Conservation (phyloP, 192 early-diverging fungal genomes). For the Rhizoclosmatium globosum region DNA sequence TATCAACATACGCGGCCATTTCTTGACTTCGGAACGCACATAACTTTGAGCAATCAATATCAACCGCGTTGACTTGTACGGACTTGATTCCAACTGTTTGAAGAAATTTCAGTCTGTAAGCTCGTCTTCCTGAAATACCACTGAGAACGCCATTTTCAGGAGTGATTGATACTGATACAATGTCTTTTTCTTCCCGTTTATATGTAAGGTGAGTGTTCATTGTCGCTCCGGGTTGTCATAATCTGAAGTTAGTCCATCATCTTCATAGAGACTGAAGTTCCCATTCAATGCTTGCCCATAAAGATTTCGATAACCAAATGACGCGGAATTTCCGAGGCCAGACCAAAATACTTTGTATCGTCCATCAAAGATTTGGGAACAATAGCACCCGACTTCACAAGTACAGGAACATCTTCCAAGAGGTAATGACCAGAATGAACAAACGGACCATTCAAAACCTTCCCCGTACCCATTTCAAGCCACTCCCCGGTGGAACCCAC, state of each 20-base stretch:
- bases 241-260: constrained; percentile 10
- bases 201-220: neutral
- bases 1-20: neutral
- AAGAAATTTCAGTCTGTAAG: neutral
- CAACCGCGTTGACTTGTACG: neutral
- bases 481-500: constrained; percentile 9
- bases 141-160: neutral
- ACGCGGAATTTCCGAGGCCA: neutral
- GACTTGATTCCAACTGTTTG: neutral
- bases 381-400: constrained; percentile 5
- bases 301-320: constrained; percentile 9
- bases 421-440: constrained; percentile 15
- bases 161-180: neutral
- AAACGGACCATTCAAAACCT: neutral
- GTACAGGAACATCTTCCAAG: constrained; percentile 7
- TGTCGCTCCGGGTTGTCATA: neutral
- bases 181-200: no score
- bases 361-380: neutral
- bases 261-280: constrained; percentile 6
- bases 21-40: neutral
- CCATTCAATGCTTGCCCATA: neutral
- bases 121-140: neutral
- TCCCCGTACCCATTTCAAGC: neutral
- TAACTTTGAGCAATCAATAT: neutral
- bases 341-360: neutral